Evolutionary conservation across 2,329 filamentous ascomycete species (phyloP).

Genomic region (Aspergillus sp.): DNA sequence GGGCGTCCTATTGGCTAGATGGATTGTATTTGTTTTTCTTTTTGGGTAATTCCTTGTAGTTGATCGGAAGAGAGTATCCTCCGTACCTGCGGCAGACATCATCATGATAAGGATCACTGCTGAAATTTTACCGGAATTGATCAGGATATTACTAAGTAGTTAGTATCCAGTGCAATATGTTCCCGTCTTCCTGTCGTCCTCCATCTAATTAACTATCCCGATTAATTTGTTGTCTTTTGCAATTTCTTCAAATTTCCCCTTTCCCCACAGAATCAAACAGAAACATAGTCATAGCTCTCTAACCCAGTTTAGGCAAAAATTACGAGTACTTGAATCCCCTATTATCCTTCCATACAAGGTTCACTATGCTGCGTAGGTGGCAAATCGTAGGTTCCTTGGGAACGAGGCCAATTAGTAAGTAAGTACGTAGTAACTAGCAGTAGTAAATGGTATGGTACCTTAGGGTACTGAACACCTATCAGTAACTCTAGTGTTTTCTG

Average conservation of each 20-base stretch:
- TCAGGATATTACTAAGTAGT: neutral
- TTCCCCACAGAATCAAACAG: neutral
- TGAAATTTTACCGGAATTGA: neutral
- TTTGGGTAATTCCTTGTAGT: no score
- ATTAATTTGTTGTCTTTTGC: neutral
- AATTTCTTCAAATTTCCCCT: neutral
- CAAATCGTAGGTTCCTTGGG: neutral
- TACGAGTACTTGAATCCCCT: neutral
- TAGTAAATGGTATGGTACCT: no score
- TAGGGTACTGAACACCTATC: no score
- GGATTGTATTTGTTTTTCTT: no score
- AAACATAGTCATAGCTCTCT: neutral
- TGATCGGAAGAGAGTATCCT: neutral
- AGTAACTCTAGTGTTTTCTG: no score
- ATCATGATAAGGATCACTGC: neutral
- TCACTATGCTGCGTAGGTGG: neutral
- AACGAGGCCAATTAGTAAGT: no score
- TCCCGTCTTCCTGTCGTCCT: neutral
- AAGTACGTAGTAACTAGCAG: no score
- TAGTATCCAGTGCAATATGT: neutral
- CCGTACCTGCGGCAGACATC: neutral
- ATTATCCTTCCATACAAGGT: neutral
- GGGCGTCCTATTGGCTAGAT: neutral
- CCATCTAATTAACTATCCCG: neutral
- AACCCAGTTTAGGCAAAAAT: neutral